Percentiles rank a stretch among this genome's conserved stretches.
Evolutionary conservation across 805 yeast species (phyloP).

Genomic region (Isabelozyma heimii): DNA sequence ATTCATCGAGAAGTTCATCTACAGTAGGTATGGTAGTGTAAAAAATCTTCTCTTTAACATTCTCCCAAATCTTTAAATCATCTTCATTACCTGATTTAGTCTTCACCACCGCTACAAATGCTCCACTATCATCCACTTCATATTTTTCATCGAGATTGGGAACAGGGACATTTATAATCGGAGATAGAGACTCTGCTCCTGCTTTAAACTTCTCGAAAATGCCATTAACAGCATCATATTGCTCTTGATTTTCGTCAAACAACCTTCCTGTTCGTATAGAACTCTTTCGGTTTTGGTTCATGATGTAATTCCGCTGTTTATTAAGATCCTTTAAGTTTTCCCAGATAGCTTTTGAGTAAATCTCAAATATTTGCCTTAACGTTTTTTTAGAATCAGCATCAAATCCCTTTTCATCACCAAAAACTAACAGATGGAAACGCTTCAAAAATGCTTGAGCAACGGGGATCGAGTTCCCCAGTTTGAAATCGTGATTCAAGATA

Average conservation of each 20-base stretch:
- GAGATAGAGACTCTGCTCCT: slow-evolving; percentile 43
- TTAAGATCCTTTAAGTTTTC: slow-evolving; percentile 33
- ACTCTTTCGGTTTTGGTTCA: slow-evolving; percentile 45
- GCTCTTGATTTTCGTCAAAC: slow-evolving; percentile 41
- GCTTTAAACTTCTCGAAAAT: slow-evolving; percentile 43
- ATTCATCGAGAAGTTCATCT: slow-evolving; percentile 9
- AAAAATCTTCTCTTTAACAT: slow-evolving; percentile 60
- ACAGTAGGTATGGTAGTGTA: slow-evolving; percentile 54
- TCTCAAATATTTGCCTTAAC: slow-evolving; percentile 36
- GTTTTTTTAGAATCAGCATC: slow-evolving; percentile 19
- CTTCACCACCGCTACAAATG: slow-evolving; percentile 21
- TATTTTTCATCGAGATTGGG: slow-evolving; percentile 9
- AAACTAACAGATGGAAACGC: slow-evolving; percentile 36
- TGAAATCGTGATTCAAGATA: slow-evolving; percentile 23
- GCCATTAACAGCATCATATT: slow-evolving; percentile 27
- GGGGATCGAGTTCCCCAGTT: slow-evolving; percentile 27
- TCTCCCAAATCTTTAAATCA: slow-evolving; percentile 53
- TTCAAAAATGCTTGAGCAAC: slow-evolving; percentile 50
- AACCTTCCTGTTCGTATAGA: slow-evolving; percentile 67
- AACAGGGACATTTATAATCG: slow-evolving; percentile 26
- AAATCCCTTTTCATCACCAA: slow-evolving; percentile 19
- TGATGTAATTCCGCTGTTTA: slow-evolving; percentile 29
- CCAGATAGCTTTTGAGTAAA: slow-evolving; percentile 44
- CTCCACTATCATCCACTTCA: slow-evolving; percentile 6
- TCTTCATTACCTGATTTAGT: slow-evolving; percentile 19